These are phyloP conservation scores for Huntiella savannae DNA, from an alignment of 2,329 filamentous ascomycete species.

Conservation along the genomic window DNA sequence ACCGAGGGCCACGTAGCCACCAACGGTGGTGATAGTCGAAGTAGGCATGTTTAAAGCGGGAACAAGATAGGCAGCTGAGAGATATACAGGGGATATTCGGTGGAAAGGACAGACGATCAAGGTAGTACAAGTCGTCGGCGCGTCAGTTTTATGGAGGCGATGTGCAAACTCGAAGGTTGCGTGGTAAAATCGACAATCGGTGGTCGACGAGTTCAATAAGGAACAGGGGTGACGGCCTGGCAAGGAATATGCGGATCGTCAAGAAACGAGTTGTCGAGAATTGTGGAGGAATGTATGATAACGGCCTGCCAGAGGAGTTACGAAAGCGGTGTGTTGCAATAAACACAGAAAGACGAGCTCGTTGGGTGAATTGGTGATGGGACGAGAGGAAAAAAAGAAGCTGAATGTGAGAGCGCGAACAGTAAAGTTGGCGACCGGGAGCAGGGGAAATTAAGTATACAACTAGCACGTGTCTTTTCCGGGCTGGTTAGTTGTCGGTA, in stretches of 20 bases:
- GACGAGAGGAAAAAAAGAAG: neutral
- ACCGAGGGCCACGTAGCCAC: constrained; percentile 21
- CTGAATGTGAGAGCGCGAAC: neutral
- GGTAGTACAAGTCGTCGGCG: no score
- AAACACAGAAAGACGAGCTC: neutral
- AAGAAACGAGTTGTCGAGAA: neutral
- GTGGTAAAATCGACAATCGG: no score
- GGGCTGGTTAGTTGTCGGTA: no score
- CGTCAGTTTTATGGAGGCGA: no score
- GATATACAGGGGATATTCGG: neutral
- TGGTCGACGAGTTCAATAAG: no score
- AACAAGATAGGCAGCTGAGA: neutral
- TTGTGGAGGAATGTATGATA: neutral
- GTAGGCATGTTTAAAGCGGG: constrained; percentile 11
- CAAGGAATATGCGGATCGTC: neutral
- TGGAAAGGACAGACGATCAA: no score
- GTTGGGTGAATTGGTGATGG: neutral
- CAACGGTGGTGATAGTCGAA: constrained; percentile 16
- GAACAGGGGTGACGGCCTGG: neutral
- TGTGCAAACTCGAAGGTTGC: no score
- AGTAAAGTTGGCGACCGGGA: neutral
- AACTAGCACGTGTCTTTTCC: constrained; percentile 4
- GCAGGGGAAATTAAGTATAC: constrained; percentile 5
- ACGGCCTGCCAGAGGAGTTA: constrained; percentile 4
- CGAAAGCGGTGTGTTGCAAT: neutral